phyloP scores from a whole-genome alignment of 1,284 basidiomycete genomes.

The Moesziomyces antarcticus region DNA sequence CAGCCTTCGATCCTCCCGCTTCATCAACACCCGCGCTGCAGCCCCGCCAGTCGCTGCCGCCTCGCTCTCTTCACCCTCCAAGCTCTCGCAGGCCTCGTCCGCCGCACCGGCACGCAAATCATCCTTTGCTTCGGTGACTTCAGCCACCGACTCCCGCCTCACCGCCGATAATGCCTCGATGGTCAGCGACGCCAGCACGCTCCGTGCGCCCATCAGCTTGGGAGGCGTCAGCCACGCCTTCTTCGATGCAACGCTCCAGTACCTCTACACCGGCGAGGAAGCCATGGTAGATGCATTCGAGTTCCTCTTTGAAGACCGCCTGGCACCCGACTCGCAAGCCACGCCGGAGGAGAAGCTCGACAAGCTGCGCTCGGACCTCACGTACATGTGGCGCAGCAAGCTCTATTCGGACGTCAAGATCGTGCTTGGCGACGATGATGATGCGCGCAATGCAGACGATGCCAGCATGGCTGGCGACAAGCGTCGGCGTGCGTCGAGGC shows the following conservation, averaged over 20 bases:
- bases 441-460: constrained; percentile 1
- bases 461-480: background rate
- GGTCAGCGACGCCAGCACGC: constrained; percentile 45
- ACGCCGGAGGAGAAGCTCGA: constrained; percentile 81
- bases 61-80: constrained; percentile 13
- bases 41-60: background rate
- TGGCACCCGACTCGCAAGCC: constrained; percentile 66
- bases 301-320: constrained; percentile 56
- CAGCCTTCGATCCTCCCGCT: constrained; percentile 18
- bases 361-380: constrained; percentile 75
- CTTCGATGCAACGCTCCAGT: constrained; percentile 57
- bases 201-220: constrained; percentile 50
- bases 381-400: constrained; percentile 64
- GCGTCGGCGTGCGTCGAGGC: constrained; percentile 3
- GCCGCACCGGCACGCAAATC: constrained; percentile 16
- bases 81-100: constrained; percentile 18
- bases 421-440: constrained; percentile 43
- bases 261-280: constrained; percentile 62
- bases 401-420: constrained; percentile 60
- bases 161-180: constrained; percentile 17
- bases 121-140: constrained; percentile 37
- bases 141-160: constrained; percentile 18
- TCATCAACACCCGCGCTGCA: constrained; percentile 15
- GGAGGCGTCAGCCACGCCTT: constrained; percentile 48
- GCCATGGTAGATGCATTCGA: constrained; percentile 56